Evolutionary conservation across 2,329 filamentous ascomycete genomes (phyloP).

Genomic region (Didymosphaeria variabile): DNA sequence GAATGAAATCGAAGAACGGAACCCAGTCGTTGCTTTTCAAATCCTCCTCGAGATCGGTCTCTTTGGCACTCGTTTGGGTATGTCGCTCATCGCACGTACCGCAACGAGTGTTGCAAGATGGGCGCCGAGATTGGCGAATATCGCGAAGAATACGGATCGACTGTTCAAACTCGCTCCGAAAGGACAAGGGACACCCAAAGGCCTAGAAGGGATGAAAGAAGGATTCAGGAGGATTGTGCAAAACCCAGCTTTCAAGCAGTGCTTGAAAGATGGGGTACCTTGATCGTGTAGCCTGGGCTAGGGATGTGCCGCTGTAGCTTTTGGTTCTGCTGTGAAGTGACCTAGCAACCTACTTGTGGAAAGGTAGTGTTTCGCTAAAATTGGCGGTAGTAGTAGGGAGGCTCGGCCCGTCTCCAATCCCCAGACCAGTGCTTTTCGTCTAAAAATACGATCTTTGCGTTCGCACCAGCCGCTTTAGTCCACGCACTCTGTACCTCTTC

Average conservation of each 20-base stretch:
- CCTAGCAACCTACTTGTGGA: not conserved
- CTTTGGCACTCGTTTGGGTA: conserved; percentile 11
- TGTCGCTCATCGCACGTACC: conserved; percentile 12
- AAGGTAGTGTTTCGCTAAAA: not conserved
- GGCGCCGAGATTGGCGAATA: conserved; percentile 4
- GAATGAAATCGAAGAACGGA: conserved; percentile 12
- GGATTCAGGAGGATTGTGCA: not conserved
- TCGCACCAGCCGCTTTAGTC: not conserved
- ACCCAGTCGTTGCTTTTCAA: conserved; percentile 12
- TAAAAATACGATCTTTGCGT: not conserved
- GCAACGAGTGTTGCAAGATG: conserved; percentile 8
- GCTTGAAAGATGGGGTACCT: not conserved
- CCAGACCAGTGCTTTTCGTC: not conserved
- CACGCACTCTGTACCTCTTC: not conserved
- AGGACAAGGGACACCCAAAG: conserved; percentile 11
- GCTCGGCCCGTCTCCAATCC: not conserved
- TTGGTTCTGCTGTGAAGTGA: not conserved
- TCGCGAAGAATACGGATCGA: conserved; percentile 13
- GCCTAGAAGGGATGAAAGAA: conserved; percentile 16
- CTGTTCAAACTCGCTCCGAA: conserved; percentile 19
- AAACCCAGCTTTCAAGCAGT: not conserved
- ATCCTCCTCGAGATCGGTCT: conserved; percentile 3
- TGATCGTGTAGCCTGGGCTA: not conserved
- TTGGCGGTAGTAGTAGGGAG: not conserved
- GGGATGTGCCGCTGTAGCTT: not conserved